Evolutionary conservation across 2,329 filamentous ascomycete species (phyloP), one percentile per base, ranked within the genome.

Genomic region (Neonectria magnoliae): DNA sequence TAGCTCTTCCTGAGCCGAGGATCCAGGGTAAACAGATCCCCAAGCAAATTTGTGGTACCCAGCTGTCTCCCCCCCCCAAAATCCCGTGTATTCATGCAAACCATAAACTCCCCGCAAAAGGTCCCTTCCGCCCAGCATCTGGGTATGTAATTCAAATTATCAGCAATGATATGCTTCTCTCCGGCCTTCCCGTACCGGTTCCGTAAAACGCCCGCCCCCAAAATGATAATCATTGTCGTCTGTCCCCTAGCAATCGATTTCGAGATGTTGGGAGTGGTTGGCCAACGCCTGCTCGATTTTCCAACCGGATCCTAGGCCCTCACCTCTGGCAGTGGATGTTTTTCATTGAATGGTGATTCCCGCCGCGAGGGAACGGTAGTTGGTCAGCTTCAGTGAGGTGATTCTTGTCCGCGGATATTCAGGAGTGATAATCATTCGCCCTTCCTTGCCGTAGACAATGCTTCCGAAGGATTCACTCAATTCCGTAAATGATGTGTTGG

Each of bases 401-500:
- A 88, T 82, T 27, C 83, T 81, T 7, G 82, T 81, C 59, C 82
- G 82, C 10, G 85, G 84, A 50, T 84, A 84, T 63, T 88, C 86
- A 7, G 87, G 86, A 50, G 81, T 83, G 66, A 88, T 84, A 53
- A 87, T 81, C 76, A 88, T 81, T 58, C 84, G 81, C 11, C 87
- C 87, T 58, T 90, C 87, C 72, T 89, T 90, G 73, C 83, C 84
- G 68, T 86, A 84, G 14, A 83, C 81, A 10, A 88, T 81, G 67
- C 87, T 86, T 47, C 88, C 88, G 64, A 92, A 89, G 2, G 84
- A 87, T 57, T 92, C 89, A 13, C 85, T 83, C 60, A 92, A 82
- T 69, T 91, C 87, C 47, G 86, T 81, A 71, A 90, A 93, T 1
- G 81, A 78, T 4, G 85, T 85, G 2, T 81, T 76, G 0, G 91